Evolutionary conservation across 2,329 filamentous ascomycete species (phyloP), one percentile per base, ranked within the genome.

Genomic region (Didymella arachidicola): DNA sequence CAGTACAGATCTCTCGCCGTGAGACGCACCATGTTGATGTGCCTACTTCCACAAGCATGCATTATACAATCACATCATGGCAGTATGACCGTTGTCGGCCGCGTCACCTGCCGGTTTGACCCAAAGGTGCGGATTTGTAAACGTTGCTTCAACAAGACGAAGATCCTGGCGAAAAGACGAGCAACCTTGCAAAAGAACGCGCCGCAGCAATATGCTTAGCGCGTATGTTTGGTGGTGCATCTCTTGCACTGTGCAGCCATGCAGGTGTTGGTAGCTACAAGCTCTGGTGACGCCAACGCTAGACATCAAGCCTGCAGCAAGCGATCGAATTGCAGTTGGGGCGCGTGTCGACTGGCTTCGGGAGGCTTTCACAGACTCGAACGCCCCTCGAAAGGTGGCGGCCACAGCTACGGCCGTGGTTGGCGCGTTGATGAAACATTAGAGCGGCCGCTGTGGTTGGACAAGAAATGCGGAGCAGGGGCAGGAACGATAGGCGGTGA

Each of bases 401-500:
- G 57, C 46, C 42, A 43, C 50, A 60, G 57, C 52, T 44, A 53
- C 30, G 51, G 46, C 46, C 27, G 10, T 55, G 57, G 50, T 52
- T 38, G 57, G 52, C 52, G 46, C 47, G 38, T n/a, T 26, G 41
- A 41, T 60, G 57, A 60, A 60, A 60, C 57, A 44, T 43, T 26
- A 44, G 36, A 29, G 36, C 14, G 27, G 34, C 27, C 39, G 50
- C 45, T 54, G 32, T 54, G 50, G 34, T 59, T 59, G 56, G 56
- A 29, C 45, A 27, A 41, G 34, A 46, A 54, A 36, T 47, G 51
- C 47, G 42, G 57, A 59, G 41, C 57, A 55, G 57, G 45, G 50
- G 42, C 57, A 60, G 52, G 51, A 55, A 52, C 42, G 46, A 47
- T 46, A 56, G 51, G 57, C 51, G 57, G 57, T 60, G 52, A 60